Evolutionary conservation across 352 stramenopile genomes (phyloP).

Genomic region (Globisporangium mamillatum): DNA sequence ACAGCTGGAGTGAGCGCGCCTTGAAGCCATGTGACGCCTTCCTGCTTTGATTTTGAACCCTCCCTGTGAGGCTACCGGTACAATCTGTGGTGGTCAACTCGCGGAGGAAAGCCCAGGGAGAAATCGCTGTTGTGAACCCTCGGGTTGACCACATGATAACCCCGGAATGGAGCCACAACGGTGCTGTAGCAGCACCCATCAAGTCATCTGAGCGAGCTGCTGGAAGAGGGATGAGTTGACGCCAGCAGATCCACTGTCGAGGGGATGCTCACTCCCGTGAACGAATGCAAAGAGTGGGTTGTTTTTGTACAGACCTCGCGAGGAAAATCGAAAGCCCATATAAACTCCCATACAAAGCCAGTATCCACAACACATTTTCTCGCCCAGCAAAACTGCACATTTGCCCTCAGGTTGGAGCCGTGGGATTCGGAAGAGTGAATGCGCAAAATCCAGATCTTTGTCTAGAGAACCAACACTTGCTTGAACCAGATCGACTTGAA

Average conservation of each 20-base stretch:
- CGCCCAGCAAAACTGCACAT: not conserved
- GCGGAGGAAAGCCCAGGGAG: not conserved
- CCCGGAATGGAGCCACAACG: not conserved
- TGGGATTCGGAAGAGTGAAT: not conserved
- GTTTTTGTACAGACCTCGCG: not conserved
- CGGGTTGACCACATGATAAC: not conserved
- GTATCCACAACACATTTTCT: not conserved
- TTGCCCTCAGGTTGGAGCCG: not conserved
- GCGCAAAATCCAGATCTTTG: not conserved
- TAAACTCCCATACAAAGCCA: not conserved
- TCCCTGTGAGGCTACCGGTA: too few species aligned
- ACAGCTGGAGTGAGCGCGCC: too few species aligned
- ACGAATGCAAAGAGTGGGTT: not conserved
- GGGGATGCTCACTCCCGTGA: not conserved
- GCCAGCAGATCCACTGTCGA: not conserved
- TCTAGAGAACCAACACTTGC: not conserved
- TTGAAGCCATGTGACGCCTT: not conserved
- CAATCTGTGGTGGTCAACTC: not conserved
- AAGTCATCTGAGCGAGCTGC: not conserved
- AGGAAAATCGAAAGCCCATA: not conserved
- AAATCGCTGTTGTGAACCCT: not conserved
- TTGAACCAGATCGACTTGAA: not conserved
- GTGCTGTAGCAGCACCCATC: not conserved
- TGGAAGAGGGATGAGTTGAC: not conserved
- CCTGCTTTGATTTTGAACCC: not conserved